phyloP scores from a whole-genome alignment of 305 asterid species.

The Fraxinus paxiana region DNA sequence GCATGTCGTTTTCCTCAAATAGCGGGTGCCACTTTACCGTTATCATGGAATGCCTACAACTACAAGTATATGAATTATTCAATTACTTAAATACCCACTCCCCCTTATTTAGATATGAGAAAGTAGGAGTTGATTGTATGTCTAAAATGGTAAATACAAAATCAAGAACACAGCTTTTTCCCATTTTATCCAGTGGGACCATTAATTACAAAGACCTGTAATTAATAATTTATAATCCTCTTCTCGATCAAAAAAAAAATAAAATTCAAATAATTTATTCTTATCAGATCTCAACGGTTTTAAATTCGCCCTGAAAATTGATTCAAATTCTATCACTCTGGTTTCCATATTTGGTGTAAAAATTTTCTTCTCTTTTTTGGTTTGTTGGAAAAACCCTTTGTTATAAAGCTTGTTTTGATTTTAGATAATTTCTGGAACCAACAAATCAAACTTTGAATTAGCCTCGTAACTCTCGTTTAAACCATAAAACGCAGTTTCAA shows the following conservation, averaged over 20 bases:
- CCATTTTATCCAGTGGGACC: constrained; percentile 2
- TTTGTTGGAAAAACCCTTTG: not conserved
- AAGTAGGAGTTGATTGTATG: not conserved
- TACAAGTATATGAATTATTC: not conserved
- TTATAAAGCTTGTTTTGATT: not conserved
- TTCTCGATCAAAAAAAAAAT: constrained; percentile 10
- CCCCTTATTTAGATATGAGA: not conserved
- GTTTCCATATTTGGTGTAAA: not conserved
- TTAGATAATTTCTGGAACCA: not conserved
- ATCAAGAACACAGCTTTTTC: not conserved
- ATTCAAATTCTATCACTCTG: not conserved
- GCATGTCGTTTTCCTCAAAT: not conserved
- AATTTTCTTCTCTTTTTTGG: not conserved
- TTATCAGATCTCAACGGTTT: constrained; percentile 43
- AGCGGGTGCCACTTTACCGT: not conserved
- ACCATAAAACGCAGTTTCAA: not conserved
- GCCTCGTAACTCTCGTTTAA: not conserved
- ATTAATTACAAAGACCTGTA: too few relatives aligned
- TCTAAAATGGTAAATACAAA: constrained; percentile 2
- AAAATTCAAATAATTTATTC: constrained; percentile 1
- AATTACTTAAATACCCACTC: not conserved
- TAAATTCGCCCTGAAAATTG: constrained; percentile 4
- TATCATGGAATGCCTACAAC: not conserved
- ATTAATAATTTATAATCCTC: constrained; percentile 2
- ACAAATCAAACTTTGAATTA: not conserved